Base-by-base conservation (phyloP, 2,329 filamentous ascomycete species). In the Fusarium multiceps region DNA sequence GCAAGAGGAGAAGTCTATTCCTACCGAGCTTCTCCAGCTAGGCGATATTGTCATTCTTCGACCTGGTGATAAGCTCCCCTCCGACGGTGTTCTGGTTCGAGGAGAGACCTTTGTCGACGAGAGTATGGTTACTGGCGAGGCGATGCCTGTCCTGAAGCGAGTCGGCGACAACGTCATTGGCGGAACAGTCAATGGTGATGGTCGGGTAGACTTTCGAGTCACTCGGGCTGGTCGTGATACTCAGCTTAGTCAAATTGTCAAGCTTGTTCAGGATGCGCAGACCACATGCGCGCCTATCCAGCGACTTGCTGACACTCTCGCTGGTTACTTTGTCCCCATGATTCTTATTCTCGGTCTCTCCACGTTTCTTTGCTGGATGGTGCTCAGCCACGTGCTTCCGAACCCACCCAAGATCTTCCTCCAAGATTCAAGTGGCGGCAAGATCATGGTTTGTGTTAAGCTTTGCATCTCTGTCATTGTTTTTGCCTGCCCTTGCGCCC, bases 401-500 rank as follows among this genome's bases (percentile, higher is more conserved):
- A 85, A 95, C 76, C 95, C 95, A n/a, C 96, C 96, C 3, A 87
- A 90, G 76, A 94, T 98, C 69, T 99, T 99, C 81, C 82, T 92
- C 27, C 86, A 92, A 63, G 89, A 91, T 62, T 87, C 88, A 46
- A 95, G 92, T 76, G 96, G 96, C 66, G 96, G 96, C 59, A 95
- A 93, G 78, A 84, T 98, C 68, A 98, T 99, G 93, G 93, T 98
- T 4, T 99, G 96, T 78, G 85, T 98, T 69, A 97, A 98, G 83
- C 89, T 99, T 18, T 98, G 96, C 81, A 99, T 99, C 74, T 97
- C 96, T 0, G 96, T 99, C 72, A 97, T 99, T 76, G 96, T 98
- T 21, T 98, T 99, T 79, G 96, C 96, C 7, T 99, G 96, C 77
- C 96, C 96, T 20, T 99, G 96, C 77, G 96, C 96, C 2, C 88